Base-by-base conservation (phyloP, 768 basidiomycete genomes). In the Auricularia heimuer region DNA sequence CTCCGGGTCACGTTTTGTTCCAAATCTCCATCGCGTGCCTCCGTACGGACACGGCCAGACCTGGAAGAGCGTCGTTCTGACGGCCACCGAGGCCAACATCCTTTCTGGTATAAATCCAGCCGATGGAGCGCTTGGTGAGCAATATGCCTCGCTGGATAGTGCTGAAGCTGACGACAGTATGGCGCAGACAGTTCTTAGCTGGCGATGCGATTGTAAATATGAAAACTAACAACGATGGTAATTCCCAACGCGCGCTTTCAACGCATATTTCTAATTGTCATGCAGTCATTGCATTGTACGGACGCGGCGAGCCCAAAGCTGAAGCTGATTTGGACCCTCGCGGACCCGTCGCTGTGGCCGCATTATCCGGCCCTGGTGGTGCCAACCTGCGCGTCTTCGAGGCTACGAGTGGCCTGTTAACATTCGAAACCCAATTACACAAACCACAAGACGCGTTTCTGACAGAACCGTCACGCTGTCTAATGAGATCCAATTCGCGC, bases 281-380 rank as follows among this genome's bases (percentile, higher is more conserved):
- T 33, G 51, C 44, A 21, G 63, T 54, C 39, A 44, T 36, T 65
- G 39, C 44, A 35, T 63, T 63, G 66, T 60, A 60, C 34, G 56
- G 56, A 33, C 56, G 56, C 34, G 56, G 56, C 14, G 56, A 60
- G 24, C 56, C 56, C 4, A 60, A 6, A 14, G 34, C 7, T 8
- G 56, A 60, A 18, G 8, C 11, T 24, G 29, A 6, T 8, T 18
- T 60, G 24, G 56, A 60, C 56, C 56, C 45, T 34, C 51, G 44
- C 64, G 37, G 21, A 33, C 18, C 45, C 12, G 10, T 64, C 93
- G 93, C 78, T 44, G 75, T 95, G 47, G 82, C 85, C 37, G 77
- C 88, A 2, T 77, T 96, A 24, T 94, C 94, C 56, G 92, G 92
- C 10, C 80, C 85, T 1, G 85, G 85, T 1, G 90, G 87, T 10